These are phyloP conservation scores for Irpex lacteus DNA, from an alignment of 1,284 basidiomycete genomes.

Conservation along the genomic window DNA sequence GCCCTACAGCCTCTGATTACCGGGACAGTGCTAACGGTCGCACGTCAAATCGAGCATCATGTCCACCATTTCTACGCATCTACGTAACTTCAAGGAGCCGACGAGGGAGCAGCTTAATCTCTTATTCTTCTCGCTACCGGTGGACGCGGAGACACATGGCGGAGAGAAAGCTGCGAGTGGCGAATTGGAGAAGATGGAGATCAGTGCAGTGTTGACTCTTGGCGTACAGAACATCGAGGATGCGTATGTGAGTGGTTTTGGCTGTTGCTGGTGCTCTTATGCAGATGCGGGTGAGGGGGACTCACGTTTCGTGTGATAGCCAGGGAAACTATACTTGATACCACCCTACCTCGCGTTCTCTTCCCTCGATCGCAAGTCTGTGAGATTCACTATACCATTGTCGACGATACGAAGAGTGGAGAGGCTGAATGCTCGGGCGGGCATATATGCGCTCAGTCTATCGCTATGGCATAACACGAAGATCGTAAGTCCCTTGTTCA, in stretches of 20 bases:
- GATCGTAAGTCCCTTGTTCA: constrained; percentile 61
- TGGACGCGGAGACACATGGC: constrained; percentile 11
- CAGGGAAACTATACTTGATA: constrained; percentile 88
- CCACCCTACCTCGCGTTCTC: constrained; percentile 91
- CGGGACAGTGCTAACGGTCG: not conserved
- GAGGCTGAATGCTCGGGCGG: constrained; percentile 85
- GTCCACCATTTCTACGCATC: constrained; percentile 79
- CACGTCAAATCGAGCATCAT: constrained; percentile 33
- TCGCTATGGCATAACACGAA: constrained; percentile 96
- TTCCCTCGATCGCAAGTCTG: constrained; percentile 90
- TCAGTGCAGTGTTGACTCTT: constrained; percentile 88
- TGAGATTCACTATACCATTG: constrained; percentile 89
- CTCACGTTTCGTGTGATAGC: constrained; percentile 42
- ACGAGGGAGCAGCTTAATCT: constrained; percentile 81
- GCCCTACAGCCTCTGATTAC: no score
- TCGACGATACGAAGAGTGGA: constrained; percentile 96
- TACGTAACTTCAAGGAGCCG: constrained; percentile 89
- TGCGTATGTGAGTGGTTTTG: constrained; percentile 74
- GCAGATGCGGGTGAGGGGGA: not conserved
- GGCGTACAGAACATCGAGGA: constrained; percentile 80
- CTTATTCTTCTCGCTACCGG: constrained; percentile 82
- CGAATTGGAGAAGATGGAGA: constrained; percentile 78
- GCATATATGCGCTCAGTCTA: constrained; percentile 92
- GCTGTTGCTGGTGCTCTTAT: not conserved
- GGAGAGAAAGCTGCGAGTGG: constrained; percentile 21